Evolutionary conservation across 2,329 filamentous ascomycete genomes (phyloP), one percentile per base, ranked within the genome.

Genomic region (Alternaria sp.): DNA sequence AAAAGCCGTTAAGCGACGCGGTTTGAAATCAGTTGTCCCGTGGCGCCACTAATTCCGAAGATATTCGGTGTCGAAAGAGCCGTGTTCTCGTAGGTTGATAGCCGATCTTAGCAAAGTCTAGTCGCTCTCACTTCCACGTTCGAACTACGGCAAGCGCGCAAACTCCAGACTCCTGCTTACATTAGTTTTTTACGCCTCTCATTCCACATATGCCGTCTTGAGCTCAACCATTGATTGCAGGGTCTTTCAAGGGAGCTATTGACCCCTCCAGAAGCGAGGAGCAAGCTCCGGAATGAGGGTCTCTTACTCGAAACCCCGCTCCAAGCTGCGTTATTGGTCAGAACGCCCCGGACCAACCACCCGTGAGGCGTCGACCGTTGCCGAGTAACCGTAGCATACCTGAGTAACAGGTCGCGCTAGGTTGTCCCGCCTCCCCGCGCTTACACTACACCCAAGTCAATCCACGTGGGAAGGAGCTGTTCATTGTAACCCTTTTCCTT

Each of bases 341-440:
- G n/a, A 41, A 10, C 5, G 10, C 18, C 8, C 25, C 60, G 49
- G 56, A 59, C 30, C 43, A 9, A 8, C 30, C 45, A 46, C 33
- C 60, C 49, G 45, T 20, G 43, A 43, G 20, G 21, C 60, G 49
- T 44, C 37, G 43, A 63, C 60, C 55, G 60, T 60, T 63, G 55
- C 33, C 44, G 43, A 33, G 43, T 20, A 47, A 33, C 49, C 43
- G 37, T 47, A 26, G 23, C 51, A 56, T 14, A 41, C 2, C 49
- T 51, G 25, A 21, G 20, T 30, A 54, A 20, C 37, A 37, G 59
- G 58, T 12, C 20, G 33, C 60, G 18, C 47, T 51, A 54, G 33
- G 26, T 46, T 43, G 11, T 59, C 49, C 60, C 60, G 56, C 56
- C 51, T 63, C 60, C 60, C 60, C 60, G 60, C 60, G 60, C 56